Base-by-base conservation (phyloP, 257 asterid genomes). In the Ilex asprella region DNA sequence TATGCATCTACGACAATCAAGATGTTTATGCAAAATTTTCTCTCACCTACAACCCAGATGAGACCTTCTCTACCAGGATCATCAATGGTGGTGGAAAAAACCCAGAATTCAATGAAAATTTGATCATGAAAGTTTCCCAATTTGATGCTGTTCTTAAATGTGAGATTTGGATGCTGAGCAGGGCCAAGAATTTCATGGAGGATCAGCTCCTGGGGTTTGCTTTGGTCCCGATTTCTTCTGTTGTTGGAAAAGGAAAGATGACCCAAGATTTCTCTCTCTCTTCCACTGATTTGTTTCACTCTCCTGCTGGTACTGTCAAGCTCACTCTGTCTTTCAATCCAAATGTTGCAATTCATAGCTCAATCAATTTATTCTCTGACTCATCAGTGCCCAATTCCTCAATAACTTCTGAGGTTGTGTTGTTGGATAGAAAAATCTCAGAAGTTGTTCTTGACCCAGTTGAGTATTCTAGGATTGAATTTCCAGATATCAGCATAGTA, bases 81-180 rank as follows among this genome's bases (percentile, higher is more conserved):
- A 44, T 78, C 71, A 53, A 49, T 7, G 80, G 85, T 2, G 84
- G 88, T 9, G 86, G 90, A 2, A 83, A 73, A 56, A 81, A 81
- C 72, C 86, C 91, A 4, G 81, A 79, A 6, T 86, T 83, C 70
- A 63, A 79, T 55, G 69, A 83, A 12, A 69, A 73, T 59, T 55
- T 85, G 75, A 65, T 68, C 67, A 61, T 85, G 70, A 75, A 75
- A 32, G 69, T 85, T 60, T 64, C 43, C 56, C 78, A 76, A 21
- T 35, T 44, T 1, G 84, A 85, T 3, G 82, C 84, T 3, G 81
- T 83, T 21, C 71, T 85, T 41, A 85, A 85, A 69, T 85, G 94
- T 31, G 94, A 85, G n/a, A 81, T 85, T 41, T 85, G 87, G 87
- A 85, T 85, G 94, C 75, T 85, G 2, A 85, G 94, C 72, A 64